Conservation (phyloP, 1,284 basidiomycete species). For the Ceratobasidium sp. region DNA sequence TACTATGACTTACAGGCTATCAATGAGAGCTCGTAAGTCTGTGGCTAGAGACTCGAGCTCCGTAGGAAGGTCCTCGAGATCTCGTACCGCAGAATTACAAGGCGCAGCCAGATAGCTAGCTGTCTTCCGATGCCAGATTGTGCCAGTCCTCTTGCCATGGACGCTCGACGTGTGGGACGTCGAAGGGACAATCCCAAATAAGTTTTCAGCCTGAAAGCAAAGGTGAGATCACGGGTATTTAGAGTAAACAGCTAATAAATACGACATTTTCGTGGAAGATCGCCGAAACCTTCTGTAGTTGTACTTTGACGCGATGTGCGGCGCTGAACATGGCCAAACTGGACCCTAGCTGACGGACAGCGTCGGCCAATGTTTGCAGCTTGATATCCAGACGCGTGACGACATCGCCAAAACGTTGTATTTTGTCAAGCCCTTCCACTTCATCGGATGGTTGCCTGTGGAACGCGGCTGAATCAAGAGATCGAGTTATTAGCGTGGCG, state of each 20-base stretch:
- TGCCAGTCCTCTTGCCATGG: too few species aligned
- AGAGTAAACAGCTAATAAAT: neutral
- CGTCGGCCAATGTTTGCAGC: constrained; percentile 48
- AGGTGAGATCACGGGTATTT: neutral
- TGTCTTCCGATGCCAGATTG: too few species aligned
- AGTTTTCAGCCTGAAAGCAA: constrained; percentile 19
- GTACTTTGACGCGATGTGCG: constrained; percentile 45
- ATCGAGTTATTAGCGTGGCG: too few species aligned
- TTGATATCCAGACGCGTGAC: constrained; percentile 41
- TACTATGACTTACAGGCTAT: too few species aligned
- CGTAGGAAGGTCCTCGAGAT: too few species aligned
- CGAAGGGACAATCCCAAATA: constrained; percentile 57
- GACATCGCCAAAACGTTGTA: constrained; percentile 12
- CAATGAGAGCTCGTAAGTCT: too few species aligned
- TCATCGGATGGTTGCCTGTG: neutral
- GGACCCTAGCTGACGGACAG: constrained; percentile 49
- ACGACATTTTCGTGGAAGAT: constrained; percentile 49
- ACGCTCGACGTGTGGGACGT: constrained; percentile 59
- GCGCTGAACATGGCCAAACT: constrained; percentile 46
- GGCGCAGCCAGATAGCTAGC: too few species aligned
- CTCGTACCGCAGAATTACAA: too few species aligned
- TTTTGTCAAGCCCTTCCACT: constrained; percentile 19
- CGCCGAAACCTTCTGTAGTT: constrained; percentile 46
- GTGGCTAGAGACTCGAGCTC: too few species aligned
- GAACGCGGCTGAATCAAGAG: too few species aligned